Base-by-base conservation (phyloP, 2,329 filamentous ascomycete species). In the Fusarium secorum region DNA sequence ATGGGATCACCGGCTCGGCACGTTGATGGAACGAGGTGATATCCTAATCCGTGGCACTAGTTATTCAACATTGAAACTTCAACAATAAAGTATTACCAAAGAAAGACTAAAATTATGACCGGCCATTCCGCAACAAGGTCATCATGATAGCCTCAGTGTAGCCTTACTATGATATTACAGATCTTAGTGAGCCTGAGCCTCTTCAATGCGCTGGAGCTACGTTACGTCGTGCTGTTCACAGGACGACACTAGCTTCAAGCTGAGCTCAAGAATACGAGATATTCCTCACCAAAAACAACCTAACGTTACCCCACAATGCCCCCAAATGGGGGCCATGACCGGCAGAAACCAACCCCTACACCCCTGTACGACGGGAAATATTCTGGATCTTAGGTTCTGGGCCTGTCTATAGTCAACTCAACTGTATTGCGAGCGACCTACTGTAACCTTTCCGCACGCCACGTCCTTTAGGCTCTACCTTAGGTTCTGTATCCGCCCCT, bases 231-330 rank as follows among this genome's bases (percentile, higher is more conserved):
- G 30, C 28, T 36, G 35, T 55, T 44, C 49, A 52, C 66, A 52
- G 30, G 41, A 56, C 35, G 66, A 48, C 61, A 54, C 60, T 68
- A 68, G 64, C 41, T 61, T 51, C 18, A 58, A 41, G 44, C 55
- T 53, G 46, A 57, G 48, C 22, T 15, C 35, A 65, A 55, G 58
- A 74, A 75, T 75, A 75, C 71, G 73, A 74, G 73, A 58, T 62
- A 53, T 28, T 41, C 41, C 32, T 63, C 33, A 22, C 64, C 44
- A 67, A 52, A 66, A 67, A 30, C 59, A 56, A 59, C 56, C 64
- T 22, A 66, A 60, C 38, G 17, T 49, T 68, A 61, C 73, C 73
- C 73, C 73, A 74, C 71, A 75, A 61, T 49, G 52, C 44, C 52
- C 51, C 55, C 39, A 55, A 66, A 42, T 51, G 61, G 67, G 35